Base-by-base conservation (phyloP, 1,284 basidiomycete genomes). In the Pholiota adiposa region DNA sequence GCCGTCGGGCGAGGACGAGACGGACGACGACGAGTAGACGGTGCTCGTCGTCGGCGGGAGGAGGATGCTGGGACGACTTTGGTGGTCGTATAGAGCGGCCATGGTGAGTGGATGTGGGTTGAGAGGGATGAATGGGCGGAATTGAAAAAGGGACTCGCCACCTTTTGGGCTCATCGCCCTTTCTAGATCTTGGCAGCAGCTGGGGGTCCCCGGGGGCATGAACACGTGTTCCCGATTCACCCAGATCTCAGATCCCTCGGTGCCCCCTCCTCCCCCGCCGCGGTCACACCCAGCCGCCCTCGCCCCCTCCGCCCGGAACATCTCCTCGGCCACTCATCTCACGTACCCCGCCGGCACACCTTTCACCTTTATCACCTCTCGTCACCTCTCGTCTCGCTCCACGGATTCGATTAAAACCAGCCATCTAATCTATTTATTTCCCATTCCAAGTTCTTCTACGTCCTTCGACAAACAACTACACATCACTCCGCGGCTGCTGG, bases 1-100 rank as follows among this genome's bases (percentile, higher is more conserved):
- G 31, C 64, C 57, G 31, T 56, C 61, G 48, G 52, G 58, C 49
- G 60, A 63, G 44, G 63, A 56, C 38, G 58, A 60, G 34, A 50
- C 59, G 29, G 29, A 31, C 41, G 64, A 50, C 12, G 31, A 7
- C 2, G 60, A n/a, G 40, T 40, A 50, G 25, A 21, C 14, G 14
- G 46, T 38, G 14, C 19, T 16, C 2, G 54, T 18, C 46, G n/a
- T n/a, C n/a, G 29, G 29, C 29, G 49, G 54, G 6, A 44, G 54
- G 31, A 52, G 49, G 29, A 51, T 51, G 46, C 53, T 38, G 11
- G 46, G 29, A 6, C n/a, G 21, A 19, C 7, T n/a, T 31, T 40
- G 34, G 0, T 46, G 21, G 23, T 12, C 33, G 44, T 41, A 16
- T 4, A 62, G 64, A 31, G 59, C 60, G 29, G 52, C 40, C 55